Conservation (phyloP, 345 rosid species). For the Ricinus communis region DNA sequence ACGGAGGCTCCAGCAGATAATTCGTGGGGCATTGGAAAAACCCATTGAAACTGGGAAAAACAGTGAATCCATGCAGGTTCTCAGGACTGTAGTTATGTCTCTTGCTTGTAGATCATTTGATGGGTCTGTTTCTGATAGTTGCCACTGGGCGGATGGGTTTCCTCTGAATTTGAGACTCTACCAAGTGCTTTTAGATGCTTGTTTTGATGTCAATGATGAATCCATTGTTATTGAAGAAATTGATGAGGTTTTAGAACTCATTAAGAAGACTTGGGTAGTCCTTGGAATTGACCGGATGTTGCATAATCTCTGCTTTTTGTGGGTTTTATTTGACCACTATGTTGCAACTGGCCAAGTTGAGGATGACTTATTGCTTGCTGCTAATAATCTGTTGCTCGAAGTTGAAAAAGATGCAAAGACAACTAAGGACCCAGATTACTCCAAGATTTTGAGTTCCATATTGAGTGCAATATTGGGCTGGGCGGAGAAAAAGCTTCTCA, state of each 20-base stretch:
- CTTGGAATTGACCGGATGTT: conserved; percentile 85
- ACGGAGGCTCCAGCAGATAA: conserved; percentile 67
- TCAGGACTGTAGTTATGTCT: conserved; percentile 71
- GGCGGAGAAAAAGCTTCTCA: conserved; percentile 93
- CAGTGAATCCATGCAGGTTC: conserved; percentile 86
- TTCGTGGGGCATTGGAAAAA: conserved; percentile 63
- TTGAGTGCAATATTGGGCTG: conserved; percentile 80
- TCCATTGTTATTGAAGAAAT: conserved; percentile 78
- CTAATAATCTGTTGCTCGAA: conserved; percentile 69
- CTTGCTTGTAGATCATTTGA: conserved; percentile 78
- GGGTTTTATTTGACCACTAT: conserved; percentile 87
- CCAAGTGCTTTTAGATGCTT: conserved; percentile 78
- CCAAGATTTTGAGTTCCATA: conserved; percentile 72
- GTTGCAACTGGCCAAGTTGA: conserved; percentile 81
- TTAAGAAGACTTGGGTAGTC: conserved; percentile 91
- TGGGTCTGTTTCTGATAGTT: conserved; percentile 65
- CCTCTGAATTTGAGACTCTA: conserved; percentile 86
- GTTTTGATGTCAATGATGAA: conserved; percentile 73
- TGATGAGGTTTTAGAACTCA: conserved; percentile 89
- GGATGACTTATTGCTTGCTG: conserved; percentile 71
- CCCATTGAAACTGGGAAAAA: conserved; percentile 86
- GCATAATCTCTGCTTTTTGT: conserved; percentile 80
- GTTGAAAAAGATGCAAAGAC: conserved; percentile 93
- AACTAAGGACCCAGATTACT: conserved; percentile 78
- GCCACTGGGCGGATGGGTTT: conserved; percentile 98